Evolutionary conservation across 2,329 filamentous ascomycete species (phyloP).

Genomic region (Clarireedia hainanense): DNA sequence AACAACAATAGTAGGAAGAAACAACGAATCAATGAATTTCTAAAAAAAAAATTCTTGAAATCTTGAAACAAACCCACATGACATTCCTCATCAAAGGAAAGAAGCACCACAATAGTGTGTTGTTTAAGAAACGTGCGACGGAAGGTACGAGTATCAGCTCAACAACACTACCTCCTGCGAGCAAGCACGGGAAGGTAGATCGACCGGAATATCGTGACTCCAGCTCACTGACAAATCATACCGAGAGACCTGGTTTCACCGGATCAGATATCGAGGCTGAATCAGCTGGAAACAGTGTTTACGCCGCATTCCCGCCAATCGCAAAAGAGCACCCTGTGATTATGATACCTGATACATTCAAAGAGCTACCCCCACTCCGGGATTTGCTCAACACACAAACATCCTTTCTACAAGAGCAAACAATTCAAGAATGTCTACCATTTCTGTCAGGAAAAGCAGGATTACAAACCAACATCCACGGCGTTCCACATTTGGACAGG

Average conservation of each 20-base stretch:
- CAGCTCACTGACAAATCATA: conserved; percentile 8
- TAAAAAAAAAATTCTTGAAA: conserved; percentile 6
- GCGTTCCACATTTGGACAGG: conserved; percentile 67
- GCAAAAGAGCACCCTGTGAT: conserved; percentile 7
- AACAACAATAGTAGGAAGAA: background rate
- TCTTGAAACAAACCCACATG: conserved; percentile 20
- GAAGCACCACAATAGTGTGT: conserved; percentile 23
- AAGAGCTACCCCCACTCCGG: conserved; percentile 49
- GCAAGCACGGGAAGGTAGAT: conserved; percentile 9
- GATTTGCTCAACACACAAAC: conserved; percentile 62
- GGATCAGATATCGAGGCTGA: conserved; percentile 10
- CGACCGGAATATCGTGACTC: conserved; percentile 3
- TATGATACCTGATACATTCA: conserved; percentile 49
- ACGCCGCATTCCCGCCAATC: conserved; percentile 15
- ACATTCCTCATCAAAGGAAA: conserved; percentile 27
- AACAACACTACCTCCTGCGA: conserved; percentile 9
- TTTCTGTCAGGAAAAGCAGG: conserved; percentile 48
- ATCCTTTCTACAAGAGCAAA: conserved; percentile 60
- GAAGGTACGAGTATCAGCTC: background rate
- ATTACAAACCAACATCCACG: conserved; percentile 56
- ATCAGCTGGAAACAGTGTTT: background rate
- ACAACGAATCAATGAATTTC: conserved; percentile 3
- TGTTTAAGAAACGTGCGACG: conserved; percentile 25
- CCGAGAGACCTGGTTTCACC: conserved; percentile 8
- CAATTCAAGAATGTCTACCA: conserved; percentile 59